These are phyloP conservation scores for Penicillium sp. DNA, from an alignment of 2,329 filamentous ascomycete species.

Conservation along the genomic window DNA sequence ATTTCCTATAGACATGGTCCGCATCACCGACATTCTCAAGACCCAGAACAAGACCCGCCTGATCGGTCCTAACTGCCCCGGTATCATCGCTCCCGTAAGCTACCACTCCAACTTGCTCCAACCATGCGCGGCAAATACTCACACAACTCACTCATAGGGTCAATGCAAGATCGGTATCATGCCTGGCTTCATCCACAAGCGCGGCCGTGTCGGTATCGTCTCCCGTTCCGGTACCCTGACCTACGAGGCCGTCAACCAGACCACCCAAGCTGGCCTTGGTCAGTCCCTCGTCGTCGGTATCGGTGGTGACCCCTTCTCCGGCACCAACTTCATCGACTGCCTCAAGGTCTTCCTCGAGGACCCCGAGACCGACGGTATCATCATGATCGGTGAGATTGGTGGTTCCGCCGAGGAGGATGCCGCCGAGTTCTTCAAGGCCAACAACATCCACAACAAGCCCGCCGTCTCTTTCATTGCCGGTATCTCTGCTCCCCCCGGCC, in stretches of 20 bases:
- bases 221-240: constrained; percentile 95
- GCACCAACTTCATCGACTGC: constrained; percentile 99
- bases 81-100: constrained; percentile 72
- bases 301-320: constrained; percentile 95
- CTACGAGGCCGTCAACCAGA: constrained; percentile 99
- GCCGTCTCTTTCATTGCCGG: constrained; percentile 97
- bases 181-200: constrained; percentile 99
- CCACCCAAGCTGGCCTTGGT: constrained; percentile 88
- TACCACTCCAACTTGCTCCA: background rate
- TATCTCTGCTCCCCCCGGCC: constrained; percentile 90
- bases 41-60: constrained; percentile 93
- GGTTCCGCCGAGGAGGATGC: constrained; percentile 96
- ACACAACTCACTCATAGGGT: constrained; percentile 46
- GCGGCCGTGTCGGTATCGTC: constrained; percentile 95
- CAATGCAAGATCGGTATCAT: constrained; percentile 99
- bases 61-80: constrained; percentile 95
- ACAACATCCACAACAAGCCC: constrained; percentile 91
- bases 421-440: constrained; percentile 83
- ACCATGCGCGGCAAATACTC: constrained; percentile 4
- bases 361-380: constrained; percentile 94
- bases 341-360: constrained; percentile 93
- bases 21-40: constrained; percentile 96
- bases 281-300: constrained; percentile 98
- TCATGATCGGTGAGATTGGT: constrained; percentile 99
- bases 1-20: constrained; percentile 72